A percentile compares a stretch with the other conserved stretches of the same genome.
These are phyloP conservation scores for Nannochloropsis salina DNA, from an alignment of 108 stramenopile genomes.

Conservation along the genomic window DNA sequence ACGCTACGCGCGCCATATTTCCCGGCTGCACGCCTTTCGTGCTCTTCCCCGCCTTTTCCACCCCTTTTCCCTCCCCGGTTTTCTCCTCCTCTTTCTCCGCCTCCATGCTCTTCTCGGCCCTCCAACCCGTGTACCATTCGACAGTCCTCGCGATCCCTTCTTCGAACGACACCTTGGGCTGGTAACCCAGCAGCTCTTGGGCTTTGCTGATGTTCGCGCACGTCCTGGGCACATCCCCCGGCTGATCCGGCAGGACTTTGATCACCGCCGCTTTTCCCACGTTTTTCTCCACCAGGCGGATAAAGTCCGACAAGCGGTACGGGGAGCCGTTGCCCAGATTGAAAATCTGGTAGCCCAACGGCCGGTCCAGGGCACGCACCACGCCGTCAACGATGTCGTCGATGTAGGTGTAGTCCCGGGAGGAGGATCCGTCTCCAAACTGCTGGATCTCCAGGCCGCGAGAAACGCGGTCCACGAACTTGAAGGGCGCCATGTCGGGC, in stretches of 20 bases:
- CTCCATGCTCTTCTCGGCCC: neutral
- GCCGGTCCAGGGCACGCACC: constrained; percentile 81
- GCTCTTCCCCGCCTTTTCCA: neutral
- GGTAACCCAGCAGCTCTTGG: constrained; percentile 73
- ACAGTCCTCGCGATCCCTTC: constrained; percentile 90
- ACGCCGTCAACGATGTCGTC: constrained; percentile 85
- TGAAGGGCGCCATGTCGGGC: constrained; percentile 96
- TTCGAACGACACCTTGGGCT: constrained; percentile 74
- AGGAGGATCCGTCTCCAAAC: constrained; percentile 82
- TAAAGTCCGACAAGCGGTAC: constrained; percentile 80
- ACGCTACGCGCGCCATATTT: neutral
- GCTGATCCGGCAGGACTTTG: constrained; percentile 84
- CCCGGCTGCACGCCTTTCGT: neutral
- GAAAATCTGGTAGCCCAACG: constrained; percentile 83
- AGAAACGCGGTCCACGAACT: constrained; percentile 88
- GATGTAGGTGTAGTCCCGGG: constrained; percentile 87
- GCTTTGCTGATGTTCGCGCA: constrained; percentile 93
- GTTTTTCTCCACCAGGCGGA: constrained; percentile 77
- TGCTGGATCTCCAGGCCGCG: constrained; percentile 85
- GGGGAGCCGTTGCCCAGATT: constrained; percentile 92
- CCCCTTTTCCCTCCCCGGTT: neutral
- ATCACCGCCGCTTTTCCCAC: constrained; percentile 76
- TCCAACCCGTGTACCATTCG: constrained; percentile 70
- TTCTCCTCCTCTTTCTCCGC: neutral
- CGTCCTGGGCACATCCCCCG: constrained; percentile 96